These are phyloP conservation scores for Penicillium cataractarum DNA, from an alignment of 495 filamentous ascomycete species.

Conservation along the genomic window DNA sequence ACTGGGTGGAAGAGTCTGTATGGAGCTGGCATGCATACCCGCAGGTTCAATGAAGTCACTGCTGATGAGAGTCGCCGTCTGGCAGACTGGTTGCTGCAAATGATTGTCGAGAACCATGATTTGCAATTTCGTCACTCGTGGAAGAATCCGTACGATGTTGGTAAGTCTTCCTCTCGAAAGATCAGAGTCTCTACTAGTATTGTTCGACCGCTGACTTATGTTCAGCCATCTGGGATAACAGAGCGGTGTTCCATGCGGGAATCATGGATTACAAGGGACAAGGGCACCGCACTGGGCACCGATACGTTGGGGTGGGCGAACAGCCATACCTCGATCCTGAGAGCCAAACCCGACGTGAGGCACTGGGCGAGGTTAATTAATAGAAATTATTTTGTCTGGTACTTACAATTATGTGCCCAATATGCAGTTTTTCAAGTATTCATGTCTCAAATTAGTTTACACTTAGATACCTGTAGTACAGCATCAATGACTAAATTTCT, in stretches of 20 bases:
- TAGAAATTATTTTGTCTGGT: too few species aligned
- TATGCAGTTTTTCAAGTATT: too few species aligned
- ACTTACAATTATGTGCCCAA: too few species aligned
- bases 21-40: constrained; percentile 60
- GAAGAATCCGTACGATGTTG: constrained; percentile 58
- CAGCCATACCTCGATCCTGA: constrained; percentile 52
- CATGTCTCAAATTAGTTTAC: too few species aligned
- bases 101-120: constrained; percentile 70
- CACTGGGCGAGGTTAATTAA: constrained; percentile 1
- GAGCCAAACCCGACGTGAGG: constrained; percentile 20
- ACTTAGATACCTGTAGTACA: too few species aligned
- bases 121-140: constrained; percentile 68
- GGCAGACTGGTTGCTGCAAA: constrained; percentile 46
- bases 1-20: constrained; percentile 78
- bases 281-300: constrained; percentile 35
- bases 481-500: too few species aligned
- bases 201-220: background rate
- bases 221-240: constrained; percentile 70
- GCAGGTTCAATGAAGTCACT: constrained; percentile 60
- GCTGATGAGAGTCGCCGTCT: constrained; percentile 34
- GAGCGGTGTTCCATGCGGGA: constrained; percentile 63
- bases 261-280: constrained; percentile 59
- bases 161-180: background rate
- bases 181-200: background rate
- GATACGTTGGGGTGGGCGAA: constrained; percentile 49